Evolutionary conservation across 2,329 filamentous ascomycete genomes (phyloP), one percentile per base, ranked within the genome.

Genomic region (Alternaria gansuensis): DNA sequence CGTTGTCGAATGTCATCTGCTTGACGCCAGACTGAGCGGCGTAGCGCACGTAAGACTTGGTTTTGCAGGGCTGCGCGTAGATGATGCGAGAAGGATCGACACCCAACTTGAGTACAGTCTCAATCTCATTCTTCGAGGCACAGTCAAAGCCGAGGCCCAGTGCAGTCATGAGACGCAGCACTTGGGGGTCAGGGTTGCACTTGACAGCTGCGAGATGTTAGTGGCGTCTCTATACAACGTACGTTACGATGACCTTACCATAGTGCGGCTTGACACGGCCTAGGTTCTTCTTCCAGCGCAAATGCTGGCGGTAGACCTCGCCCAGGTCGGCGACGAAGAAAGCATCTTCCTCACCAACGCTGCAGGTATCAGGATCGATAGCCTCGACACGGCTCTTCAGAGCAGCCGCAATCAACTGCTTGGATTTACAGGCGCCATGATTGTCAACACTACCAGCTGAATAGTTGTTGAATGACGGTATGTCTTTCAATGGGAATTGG

Each of bases 1-100:
- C 88, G 72, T 99, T 99, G 85, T 99, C 95, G 76, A 99, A 98
- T 2, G 95, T 99, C 94, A 99, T 98, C 84, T 97, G 92, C 82
- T 91, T 94, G 77, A 99, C 95, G 68, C 90, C 90, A 67, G 89
- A 84, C 75, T 88, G 86, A 74, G 90, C 88, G 65, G 96, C 95
- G 75, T 93, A 96, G 75, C 93, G 92, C 63, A 99, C 85, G 79
- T 97, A 98, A 46, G 94, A 97, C 82, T 95, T 96, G 73, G 95
- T 99, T 88, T 99, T 99, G 90, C 95, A 98, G 55, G 95, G 95
- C 82, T 99, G 95, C 49, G 95, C 95, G 76, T 98, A 99, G 81
- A 99, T 97, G 83, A 99, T 96, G 78, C 94, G 93, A 67, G 88
- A 87, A 11, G 95, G 91, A 75, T 91, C 89, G 67, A 96, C 85